Evolutionary conservation across 1,139 yeast species (phyloP), one percentile per base, ranked within the genome.

Genomic region (Kurtzmaniella quercitrusa): DNA sequence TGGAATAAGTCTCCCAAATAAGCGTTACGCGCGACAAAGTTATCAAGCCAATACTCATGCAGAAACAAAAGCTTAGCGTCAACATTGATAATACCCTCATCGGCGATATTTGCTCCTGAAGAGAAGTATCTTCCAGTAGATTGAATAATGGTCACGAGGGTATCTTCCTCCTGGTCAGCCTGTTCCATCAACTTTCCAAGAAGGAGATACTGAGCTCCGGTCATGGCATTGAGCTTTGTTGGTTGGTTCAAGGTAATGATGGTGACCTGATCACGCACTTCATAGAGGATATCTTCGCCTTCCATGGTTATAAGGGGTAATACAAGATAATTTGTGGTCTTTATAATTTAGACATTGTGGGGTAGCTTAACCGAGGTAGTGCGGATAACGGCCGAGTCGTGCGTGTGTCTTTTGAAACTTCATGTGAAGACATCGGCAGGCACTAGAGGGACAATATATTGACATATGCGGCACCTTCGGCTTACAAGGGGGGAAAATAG

Each of bases 51-150:
- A 54, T 70, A 75, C 45, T 77, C 77, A 47, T 75, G 76, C 40
- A 68, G 59, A 49, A 71, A 68, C 38, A 69, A 52, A 19, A 59
- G 66, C 23, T 51, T 55, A 2, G 65, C 42, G 9, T 54, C 55
- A 9, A 55, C 58, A 1, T 58, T 44, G 16, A 57, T 46, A 41
- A 66, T 40, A 10, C 63, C 61, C 39, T 50, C 54, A 45, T 65
- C 73, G 19, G 62, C 55, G 48, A 87, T 77, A 59, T 87, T 83
- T 25, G 96, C 96, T 34, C 97, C 97, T 6, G 96, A 87, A 33
- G 91, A 82, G 61, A 89, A 89, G 60, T 74, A 86, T 50, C 83
- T 72, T 2, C 96, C 96, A 0, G 85, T 72, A 34, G 89, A 72
- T 56, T 81, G 85, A 44, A 89, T 64, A 44, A 87, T 66, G 1